Base-by-base conservation (phyloP, 306 rosid species). In the Gynostemma pentaphyllum region DNA sequence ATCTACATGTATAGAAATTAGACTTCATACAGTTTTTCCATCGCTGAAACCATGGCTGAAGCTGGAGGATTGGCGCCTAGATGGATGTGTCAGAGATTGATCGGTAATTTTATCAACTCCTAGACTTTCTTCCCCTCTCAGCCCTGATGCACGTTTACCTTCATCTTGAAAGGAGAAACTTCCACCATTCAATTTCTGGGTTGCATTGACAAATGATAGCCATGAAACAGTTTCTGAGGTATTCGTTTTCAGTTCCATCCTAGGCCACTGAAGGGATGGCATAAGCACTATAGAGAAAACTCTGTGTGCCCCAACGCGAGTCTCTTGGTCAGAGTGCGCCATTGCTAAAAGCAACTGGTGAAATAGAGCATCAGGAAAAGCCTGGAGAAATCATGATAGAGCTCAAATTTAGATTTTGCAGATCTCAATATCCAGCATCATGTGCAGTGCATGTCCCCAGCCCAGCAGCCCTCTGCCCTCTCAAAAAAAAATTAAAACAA, bases 331-430 rank as follows among this genome's bases (percentile, higher is more conserved):
- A 57, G 87, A 84, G 74, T 92, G 94, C 45, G 95, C 79, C 99
- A 92, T 92, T 12, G 76, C 87, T 36, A 84, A 62, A 76, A 92
- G 95, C 80, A 92, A 68, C 67, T 88, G 99, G 80, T 92, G 95
- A 82, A 88, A 86, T 72, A 92, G 81, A 29, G 90, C 92, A 75
- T 88, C 96, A 64, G 99, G 99, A 69, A 92, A 92, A 70, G 84
- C 83, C 99, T 92, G 82, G 19, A 79, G 75, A 37, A 2, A 27
- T 14, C 46, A 28, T 68, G 75, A 11, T 27, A 72, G 48, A 55
- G 36, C 62, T 30, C 22, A 68, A 47, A 32, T 28, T 73, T 56
- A 64, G 72, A 72, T 19, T 74, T 68, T 30, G 74, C 49, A 42
- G 45, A 74, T 26, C 29, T 53, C 28, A 46, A 59, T 53, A 75